phyloP scores from a whole-genome alignment of 1,284 basidiomycete species.

The Schizophyllum amplum region DNA sequence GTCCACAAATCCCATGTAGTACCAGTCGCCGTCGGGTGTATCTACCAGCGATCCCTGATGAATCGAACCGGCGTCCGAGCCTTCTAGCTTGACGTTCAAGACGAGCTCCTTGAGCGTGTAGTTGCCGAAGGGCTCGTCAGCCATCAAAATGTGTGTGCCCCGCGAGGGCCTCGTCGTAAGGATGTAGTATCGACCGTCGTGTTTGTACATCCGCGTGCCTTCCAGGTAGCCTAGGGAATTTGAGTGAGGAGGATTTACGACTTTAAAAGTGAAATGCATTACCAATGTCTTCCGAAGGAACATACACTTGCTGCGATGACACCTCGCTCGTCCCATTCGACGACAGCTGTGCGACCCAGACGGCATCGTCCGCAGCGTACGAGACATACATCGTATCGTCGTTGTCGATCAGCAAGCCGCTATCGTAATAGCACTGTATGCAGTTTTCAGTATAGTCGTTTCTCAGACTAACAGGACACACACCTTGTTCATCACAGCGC shows the following conservation, averaged over 20 bases:
- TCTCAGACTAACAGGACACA: not conserved
- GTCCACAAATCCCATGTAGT: constrained; percentile 15
- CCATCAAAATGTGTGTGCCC: constrained; percentile 8
- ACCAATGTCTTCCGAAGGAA: not conserved
- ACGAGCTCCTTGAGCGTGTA: constrained; percentile 10
- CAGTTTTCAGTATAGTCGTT: too few species aligned
- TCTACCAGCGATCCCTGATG: constrained; percentile 15
- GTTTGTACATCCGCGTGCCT: constrained; percentile 14
- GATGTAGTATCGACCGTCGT: constrained; percentile 15
- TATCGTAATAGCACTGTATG: constrained; percentile 15
- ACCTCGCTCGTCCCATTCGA: constrained; percentile 9
- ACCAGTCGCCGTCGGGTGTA: constrained; percentile 11
- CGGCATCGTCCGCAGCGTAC: constrained; percentile 8
- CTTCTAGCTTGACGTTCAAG: constrained; percentile 3
- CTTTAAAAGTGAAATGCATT: not conserved
- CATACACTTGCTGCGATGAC: constrained; percentile 10
- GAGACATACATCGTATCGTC: constrained; percentile 16
- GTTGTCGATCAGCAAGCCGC: constrained; percentile 15
- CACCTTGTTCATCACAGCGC: not conserved
- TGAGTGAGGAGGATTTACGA: not conserved
- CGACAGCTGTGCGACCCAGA: constrained; percentile 15
- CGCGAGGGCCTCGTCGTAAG: constrained; percentile 11
- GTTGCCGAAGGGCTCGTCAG: constrained; percentile 12
- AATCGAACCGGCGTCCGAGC: constrained; percentile 4
- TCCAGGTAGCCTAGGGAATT: constrained; percentile 5